Conservation (phyloP, 129 eudicot genomes). For the Flaveria sonorensis region DNA sequence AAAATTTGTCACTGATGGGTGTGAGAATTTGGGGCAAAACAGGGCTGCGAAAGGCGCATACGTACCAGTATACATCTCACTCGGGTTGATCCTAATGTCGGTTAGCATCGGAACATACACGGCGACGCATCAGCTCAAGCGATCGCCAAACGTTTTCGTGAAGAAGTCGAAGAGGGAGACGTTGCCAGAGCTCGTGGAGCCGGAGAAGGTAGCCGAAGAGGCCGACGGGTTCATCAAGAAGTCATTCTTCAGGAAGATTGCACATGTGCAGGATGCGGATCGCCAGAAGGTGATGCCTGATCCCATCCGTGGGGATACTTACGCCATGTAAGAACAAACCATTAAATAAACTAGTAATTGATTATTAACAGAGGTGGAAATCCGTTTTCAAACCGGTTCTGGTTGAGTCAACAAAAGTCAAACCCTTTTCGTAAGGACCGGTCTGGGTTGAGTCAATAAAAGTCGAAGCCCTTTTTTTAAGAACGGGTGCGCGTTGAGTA, state of each 20-base stretch:
- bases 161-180: conserved; percentile 76
- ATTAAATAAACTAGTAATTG: too few relatives aligned
- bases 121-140: conserved; percentile 49
- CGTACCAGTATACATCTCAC: conserved; percentile 63
- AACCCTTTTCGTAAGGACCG: too few relatives aligned
- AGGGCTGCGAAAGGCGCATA: conserved; percentile 49
- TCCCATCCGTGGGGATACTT: conserved; percentile 57
- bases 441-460: too few relatives aligned
- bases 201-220: conserved; percentile 55
- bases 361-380: too few relatives aligned
- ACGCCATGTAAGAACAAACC: conserved; percentile 38
- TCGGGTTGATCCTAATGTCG: conserved; percentile 65
- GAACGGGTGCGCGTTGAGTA: too few relatives aligned
- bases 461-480: too few relatives aligned
- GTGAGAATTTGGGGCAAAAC: background rate
- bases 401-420: too few relatives aligned
- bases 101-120: conserved; percentile 51
- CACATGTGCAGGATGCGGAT: conserved; percentile 57
- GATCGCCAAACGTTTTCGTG: conserved; percentile 57
- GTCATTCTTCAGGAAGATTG: conserved; percentile 78
- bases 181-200: conserved; percentile 84
- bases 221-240: conserved; percentile 58
- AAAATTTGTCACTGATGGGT: background rate
- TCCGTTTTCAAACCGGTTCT: too few relatives aligned
- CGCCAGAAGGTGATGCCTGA: conserved; percentile 43